A percentile compares a stretch with the other conserved stretches of the same genome.
Conservation (phyloP, 495 filamentous ascomycete genomes). For the Sordaria brevicollis region DNA sequence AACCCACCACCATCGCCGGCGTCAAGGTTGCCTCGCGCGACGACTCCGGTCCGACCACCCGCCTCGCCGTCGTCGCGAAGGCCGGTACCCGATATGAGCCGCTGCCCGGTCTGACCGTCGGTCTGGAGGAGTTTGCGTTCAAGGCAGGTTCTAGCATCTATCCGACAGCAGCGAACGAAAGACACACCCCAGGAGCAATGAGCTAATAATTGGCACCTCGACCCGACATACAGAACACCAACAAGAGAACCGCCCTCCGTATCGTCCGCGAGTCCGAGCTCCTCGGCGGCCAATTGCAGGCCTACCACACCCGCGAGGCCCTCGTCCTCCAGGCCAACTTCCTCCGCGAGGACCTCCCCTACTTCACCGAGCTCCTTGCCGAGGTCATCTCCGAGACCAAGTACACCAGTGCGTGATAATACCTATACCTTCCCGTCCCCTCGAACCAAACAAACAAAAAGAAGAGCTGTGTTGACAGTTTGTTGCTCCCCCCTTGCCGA, state of each 20-base stretch:
- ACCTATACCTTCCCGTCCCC: neutral
- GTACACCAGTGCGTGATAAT: slow-evolving; percentile 57
- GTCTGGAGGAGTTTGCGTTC: slow-evolving; percentile 88
- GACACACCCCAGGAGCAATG: slow-evolving; percentile 23
- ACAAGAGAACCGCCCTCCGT: slow-evolving; percentile 75
- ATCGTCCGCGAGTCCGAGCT: slow-evolving; percentile 93
- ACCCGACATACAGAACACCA: slow-evolving; percentile 56
- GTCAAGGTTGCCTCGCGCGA: slow-evolving; percentile 88
- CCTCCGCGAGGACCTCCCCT: slow-evolving; percentile 87
- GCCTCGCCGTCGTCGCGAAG: slow-evolving; percentile 81
- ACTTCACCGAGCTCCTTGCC: slow-evolving; percentile 91
- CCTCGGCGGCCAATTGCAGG: slow-evolving; percentile 72
- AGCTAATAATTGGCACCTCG: slow-evolving; percentile 36
- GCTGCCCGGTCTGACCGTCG: slow-evolving; percentile 79
- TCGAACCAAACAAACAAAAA: too few species aligned
- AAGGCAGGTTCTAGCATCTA: slow-evolving; percentile 51
- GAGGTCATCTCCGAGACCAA: slow-evolving; percentile 83
- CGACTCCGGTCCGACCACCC: slow-evolving; percentile 75
- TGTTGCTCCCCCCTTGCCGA: slow-evolving; percentile 2
- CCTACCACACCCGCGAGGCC: slow-evolving; percentile 87
- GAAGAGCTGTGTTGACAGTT: slow-evolving; percentile 13
- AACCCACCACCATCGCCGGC: slow-evolving; percentile 71
- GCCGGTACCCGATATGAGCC: slow-evolving; percentile 87
- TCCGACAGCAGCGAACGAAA: neutral
- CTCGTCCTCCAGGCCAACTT: slow-evolving; percentile 87